These are phyloP conservation scores for Fonsecaea monophora DNA, from an alignment of 2,329 filamentous ascomycete species.

Conservation along the genomic window DNA sequence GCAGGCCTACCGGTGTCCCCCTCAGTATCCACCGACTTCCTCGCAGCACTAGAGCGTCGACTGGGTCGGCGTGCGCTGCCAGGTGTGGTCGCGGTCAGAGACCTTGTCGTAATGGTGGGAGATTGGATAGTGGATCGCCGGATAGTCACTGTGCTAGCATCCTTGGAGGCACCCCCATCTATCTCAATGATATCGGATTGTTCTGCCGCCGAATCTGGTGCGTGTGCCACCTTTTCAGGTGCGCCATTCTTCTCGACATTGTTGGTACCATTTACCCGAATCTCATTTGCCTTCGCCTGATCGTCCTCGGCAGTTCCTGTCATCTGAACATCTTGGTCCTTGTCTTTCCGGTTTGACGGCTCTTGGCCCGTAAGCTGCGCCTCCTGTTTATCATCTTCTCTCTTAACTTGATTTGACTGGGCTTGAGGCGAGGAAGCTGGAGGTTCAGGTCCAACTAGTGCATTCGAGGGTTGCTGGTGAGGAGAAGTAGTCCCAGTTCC, in stretches of 20 bases:
- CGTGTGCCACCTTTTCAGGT: not conserved
- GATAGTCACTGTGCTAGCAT: constrained; percentile 4
- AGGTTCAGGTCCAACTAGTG: not conserved
- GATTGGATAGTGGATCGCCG: constrained; percentile 28
- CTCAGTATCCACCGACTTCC: constrained; percentile 29
- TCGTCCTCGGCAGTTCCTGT: constrained; percentile 15
- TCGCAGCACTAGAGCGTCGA: constrained; percentile 28
- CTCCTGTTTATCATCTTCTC: not conserved
- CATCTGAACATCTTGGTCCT: constrained; percentile 21
- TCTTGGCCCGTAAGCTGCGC: not conserved
- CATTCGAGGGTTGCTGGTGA: not conserved
- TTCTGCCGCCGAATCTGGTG: constrained; percentile 5
- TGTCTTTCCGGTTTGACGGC: not conserved
- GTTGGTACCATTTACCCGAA: constrained; percentile 3
- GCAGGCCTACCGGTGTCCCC: constrained; percentile 5
- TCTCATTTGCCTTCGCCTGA: constrained; percentile 4
- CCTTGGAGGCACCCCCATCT: constrained; percentile 25
- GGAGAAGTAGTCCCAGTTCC: not conserved
- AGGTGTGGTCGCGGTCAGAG: constrained; percentile 24
- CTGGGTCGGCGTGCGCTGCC: constrained; percentile 29
- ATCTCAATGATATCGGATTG: constrained; percentile 30
- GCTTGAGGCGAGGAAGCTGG: not conserved
- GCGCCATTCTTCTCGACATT: constrained; percentile 8
- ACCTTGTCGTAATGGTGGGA: constrained; percentile 31
- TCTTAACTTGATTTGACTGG: not conserved